Percentiles rank a stretch among this genome's conserved stretches.
These are phyloP conservation scores for Yamadazyma nakazawae DNA, from an alignment of 805 yeast genomes.

Conservation along the genomic window DNA sequence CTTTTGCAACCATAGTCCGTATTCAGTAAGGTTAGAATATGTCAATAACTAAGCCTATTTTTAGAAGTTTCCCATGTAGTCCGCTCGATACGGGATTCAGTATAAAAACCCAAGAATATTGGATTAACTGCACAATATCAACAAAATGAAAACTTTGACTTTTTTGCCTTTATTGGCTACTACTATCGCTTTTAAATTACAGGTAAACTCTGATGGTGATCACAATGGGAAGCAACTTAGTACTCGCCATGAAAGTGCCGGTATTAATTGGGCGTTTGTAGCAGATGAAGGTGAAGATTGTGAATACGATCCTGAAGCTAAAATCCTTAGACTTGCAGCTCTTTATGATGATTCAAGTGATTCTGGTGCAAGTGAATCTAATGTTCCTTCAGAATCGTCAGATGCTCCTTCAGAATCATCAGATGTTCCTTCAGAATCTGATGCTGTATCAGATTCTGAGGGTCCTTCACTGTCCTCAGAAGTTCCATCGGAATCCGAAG, in stretches of 20 bases:
- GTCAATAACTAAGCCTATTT: background rate
- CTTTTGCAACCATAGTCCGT: background rate
- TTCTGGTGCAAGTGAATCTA: background rate
- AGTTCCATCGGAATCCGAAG: background rate
- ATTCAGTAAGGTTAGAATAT: background rate
- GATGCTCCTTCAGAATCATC: slow-evolving; percentile 22
- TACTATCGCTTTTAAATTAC: background rate
- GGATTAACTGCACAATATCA: background rate
- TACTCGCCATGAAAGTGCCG: slow-evolving; percentile 44
- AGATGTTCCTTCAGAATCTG: slow-evolving; percentile 7
- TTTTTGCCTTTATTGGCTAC: slow-evolving; percentile 1
- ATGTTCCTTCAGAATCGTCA: background rate
- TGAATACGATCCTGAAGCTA: background rate
- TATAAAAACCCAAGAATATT: background rate
- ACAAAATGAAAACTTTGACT: background rate
- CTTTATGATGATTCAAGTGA: background rate
- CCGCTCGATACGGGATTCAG: background rate
- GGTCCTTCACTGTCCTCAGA: background rate
- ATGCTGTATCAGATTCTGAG: slow-evolving; percentile 5
- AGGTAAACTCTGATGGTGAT: background rate
- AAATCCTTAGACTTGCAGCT: background rate
- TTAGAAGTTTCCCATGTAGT: background rate
- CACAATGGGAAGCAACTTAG: slow-evolving; percentile 22
- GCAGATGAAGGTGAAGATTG: slow-evolving; percentile 10
- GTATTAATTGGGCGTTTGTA: slow-evolving; percentile 35